Evolutionary conservation across 768 basidiomycete species (phyloP).

Genomic region (Sarcodon aspratus): DNA sequence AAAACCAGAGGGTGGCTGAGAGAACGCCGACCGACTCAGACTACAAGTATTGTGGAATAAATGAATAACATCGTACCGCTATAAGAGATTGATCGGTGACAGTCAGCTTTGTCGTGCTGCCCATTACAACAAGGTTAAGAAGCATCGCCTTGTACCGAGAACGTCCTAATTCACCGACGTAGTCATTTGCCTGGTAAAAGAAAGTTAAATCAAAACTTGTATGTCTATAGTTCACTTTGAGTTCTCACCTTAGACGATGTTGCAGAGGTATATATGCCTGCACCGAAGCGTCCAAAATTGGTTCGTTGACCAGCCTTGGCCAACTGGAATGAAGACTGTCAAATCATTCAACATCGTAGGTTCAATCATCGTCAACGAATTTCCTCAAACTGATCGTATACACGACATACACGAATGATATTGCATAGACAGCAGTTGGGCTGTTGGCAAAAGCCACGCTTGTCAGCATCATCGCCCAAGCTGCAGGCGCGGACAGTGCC

Average conservation of each 20-base stretch:
- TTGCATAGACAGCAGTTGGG: slow-evolving; percentile 11
- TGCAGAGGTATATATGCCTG: slow-evolving; percentile 15
- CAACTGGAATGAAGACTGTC: slow-evolving; percentile 11
- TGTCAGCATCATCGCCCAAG: slow-evolving; percentile 10
- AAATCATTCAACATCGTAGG: not conserved
- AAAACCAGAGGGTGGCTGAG: slow-evolving; percentile 11
- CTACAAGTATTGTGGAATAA: too few relatives aligned
- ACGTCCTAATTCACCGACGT: slow-evolving; percentile 2
- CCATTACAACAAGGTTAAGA: slow-evolving; percentile 14
- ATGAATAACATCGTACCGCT: slow-evolving; percentile 3
- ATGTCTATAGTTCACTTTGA: not conserved
- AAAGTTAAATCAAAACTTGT: not conserved
- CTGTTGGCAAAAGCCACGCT: slow-evolving; percentile 6
- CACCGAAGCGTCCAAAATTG: slow-evolving; percentile 14
- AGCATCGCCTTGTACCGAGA: slow-evolving; percentile 11
- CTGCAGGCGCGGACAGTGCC: slow-evolving; percentile 13
- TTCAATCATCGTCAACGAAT: not conserved
- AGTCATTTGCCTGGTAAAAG: slow-evolving; percentile 11
- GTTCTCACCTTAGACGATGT: slow-evolving; percentile 14
- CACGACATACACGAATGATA: slow-evolving; percentile 9
- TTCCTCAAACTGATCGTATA: not conserved
- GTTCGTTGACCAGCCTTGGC: slow-evolving; percentile 5
- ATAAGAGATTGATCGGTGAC: slow-evolving; percentile 5
- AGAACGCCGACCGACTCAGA: not conserved
- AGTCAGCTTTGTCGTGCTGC: slow-evolving; percentile 8